Evolutionary conservation across 495 filamentous ascomycete species (phyloP).

Genomic region (Stereocaulon alpinum): DNA sequence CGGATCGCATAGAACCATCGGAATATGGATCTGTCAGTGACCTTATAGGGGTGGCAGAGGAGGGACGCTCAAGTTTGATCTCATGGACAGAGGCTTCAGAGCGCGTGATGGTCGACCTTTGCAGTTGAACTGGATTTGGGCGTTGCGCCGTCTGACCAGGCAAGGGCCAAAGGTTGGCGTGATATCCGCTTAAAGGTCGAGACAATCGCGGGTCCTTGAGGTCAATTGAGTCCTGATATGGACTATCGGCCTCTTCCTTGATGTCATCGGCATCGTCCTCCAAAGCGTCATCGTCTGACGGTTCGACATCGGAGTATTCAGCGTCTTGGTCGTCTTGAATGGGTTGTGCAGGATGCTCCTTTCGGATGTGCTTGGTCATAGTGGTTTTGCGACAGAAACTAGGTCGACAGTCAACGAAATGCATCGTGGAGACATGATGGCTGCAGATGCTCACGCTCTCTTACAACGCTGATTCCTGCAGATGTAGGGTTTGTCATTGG

Average conservation of each 20-base stretch:
- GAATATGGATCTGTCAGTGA: conserved; percentile 9
- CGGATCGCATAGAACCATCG: neutral
- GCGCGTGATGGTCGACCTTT: neutral
- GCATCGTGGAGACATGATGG: conserved; percentile 9
- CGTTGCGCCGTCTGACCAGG: conserved; percentile 16
- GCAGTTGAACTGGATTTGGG: conserved; percentile 1
- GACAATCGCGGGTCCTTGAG: conserved; percentile 3
- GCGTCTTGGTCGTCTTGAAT: conserved; percentile 16
- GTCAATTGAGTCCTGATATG: conserved; percentile 1
- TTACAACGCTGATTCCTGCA: conserved; percentile 69
- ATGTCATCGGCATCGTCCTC: conserved; percentile 33
- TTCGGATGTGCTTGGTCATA: conserved; percentile 60
- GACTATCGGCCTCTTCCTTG: conserved; percentile 15
- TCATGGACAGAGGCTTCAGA: conserved; percentile 7
- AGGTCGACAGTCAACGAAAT: conserved; percentile 18
- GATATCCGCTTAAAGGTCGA: conserved; percentile 11
- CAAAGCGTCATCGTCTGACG: conserved; percentile 25
- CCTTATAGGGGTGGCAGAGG: conserved; percentile 11
- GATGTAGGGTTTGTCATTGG: conserved; percentile 74
- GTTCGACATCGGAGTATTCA: conserved; percentile 17
- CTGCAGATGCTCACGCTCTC: conserved; percentile 51
- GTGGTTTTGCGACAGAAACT: conserved; percentile 87
- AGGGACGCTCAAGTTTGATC: conserved; percentile 17
- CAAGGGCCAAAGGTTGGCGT: conserved; percentile 16
- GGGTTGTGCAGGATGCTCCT: conserved; percentile 19